Conservation (phyloP, 306 rosid species). For the Cicer chorassanicum region DNA sequence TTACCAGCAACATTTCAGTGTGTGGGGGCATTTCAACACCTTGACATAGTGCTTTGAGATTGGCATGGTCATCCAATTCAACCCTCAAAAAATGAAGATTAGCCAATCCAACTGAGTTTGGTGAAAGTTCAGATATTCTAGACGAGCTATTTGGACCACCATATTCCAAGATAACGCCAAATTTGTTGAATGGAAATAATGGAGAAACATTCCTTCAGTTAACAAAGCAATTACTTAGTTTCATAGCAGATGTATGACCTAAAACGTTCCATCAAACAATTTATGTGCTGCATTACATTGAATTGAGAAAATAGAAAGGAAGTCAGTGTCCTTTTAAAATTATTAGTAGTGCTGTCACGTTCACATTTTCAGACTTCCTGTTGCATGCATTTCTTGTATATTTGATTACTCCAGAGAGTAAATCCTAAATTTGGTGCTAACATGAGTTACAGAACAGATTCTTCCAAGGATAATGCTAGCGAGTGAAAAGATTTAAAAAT, state of each 20-base stretch:
- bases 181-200: constrained; percentile 60
- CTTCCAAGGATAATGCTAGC: neutral
- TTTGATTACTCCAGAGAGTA: neutral
- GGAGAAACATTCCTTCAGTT: constrained; percentile 59
- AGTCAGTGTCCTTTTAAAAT: constrained; percentile 5
- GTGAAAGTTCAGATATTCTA: constrained; percentile 49
- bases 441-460: neutral
- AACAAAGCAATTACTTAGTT: constrained; percentile 40
- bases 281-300: constrained; percentile 18
- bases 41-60: constrained; percentile 59
- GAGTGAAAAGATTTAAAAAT: neutral
- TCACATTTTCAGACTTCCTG: neutral
- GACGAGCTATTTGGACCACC: constrained; percentile 58
- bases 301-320: constrained; percentile 19
- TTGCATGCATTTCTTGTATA: neutral
- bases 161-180: constrained; percentile 66
- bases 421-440: neutral
- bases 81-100: constrained; percentile 59
- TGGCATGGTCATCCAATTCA: constrained; percentile 53
- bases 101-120: constrained; percentile 50
- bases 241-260: constrained; percentile 3
- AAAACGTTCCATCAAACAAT: neutral
- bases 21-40: constrained; percentile 54
- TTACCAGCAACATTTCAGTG: constrained; percentile 51
- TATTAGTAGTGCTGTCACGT: neutral